These are phyloP conservation scores for Lepidium didymum DNA, from an alignment of 345 rosid genomes.

Conservation along the genomic window DNA sequence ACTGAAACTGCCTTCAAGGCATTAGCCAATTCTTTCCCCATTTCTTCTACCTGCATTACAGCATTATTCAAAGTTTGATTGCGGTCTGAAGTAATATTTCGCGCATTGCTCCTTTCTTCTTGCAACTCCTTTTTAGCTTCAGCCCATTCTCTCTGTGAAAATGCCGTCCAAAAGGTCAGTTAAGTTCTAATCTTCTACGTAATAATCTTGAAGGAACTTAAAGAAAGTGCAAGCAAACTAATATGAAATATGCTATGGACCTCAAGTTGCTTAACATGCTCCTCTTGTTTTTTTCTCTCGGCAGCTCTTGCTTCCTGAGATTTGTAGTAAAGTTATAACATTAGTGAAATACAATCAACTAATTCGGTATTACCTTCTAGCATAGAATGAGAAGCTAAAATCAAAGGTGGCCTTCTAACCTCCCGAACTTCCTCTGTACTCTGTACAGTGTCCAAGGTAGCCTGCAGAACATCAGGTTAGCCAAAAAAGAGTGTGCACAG, in stretches of 20 bases:
- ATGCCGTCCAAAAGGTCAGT: constrained; percentile 1
- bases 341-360: neutral
- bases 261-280: constrained; percentile 65
- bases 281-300: constrained; percentile 78
- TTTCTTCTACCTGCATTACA: constrained; percentile 78
- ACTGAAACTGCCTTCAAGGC: constrained; percentile 67
- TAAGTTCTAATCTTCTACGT: neutral
- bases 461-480: constrained; percentile 45
- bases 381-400: neutral
- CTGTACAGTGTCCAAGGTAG: constrained; percentile 81
- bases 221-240: neutral
- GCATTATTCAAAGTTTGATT: constrained; percentile 67
- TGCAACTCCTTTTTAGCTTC: constrained; percentile 84
- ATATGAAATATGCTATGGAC: constrained; percentile 30
- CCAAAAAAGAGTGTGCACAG: neutral
- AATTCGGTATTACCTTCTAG: neutral
- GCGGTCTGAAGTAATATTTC: constrained; percentile 53
- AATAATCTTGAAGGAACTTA: neutral
- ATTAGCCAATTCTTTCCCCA: constrained; percentile 66
- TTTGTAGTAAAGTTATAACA: neutral
- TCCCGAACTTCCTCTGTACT: constrained; percentile 84
- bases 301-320: constrained; percentile 71
- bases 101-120: constrained; percentile 68
- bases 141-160: constrained; percentile 85
- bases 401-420: constrained; percentile 36